Evolutionary conservation across 768 basidiomycete species (phyloP), one percentile per base, ranked within the genome.

Genomic region (Boletus sp.): DNA sequence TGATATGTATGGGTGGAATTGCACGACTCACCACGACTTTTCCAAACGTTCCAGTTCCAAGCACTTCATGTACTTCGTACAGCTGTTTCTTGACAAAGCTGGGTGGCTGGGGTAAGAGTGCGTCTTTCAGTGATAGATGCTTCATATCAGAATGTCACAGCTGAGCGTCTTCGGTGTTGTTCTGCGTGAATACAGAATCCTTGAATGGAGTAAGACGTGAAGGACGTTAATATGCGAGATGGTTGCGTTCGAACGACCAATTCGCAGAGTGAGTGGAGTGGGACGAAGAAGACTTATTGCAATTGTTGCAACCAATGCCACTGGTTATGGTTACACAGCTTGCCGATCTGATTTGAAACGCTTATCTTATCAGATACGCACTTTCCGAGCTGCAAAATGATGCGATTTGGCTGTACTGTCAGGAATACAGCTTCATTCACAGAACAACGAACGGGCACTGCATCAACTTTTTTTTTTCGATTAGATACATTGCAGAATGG

Each of bases 21-120:
- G 68, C 68, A 52, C 44, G 17, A 75, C 76, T 75, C 65, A 91
- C 89, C 71, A 93, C 80, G 47, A 98, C 96, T 69, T 92, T 92
- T 28, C 94, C 94, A 73, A 96, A 97, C 0, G 92, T 86, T 4
- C 94, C 94, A 14, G 80, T 80, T 5, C 94, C 94, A 5, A 95
- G 77, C 5, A 85, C 78, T 30, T 87, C 80, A 56, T 89, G 84
- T 1, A 89, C 74, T 57, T 87, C 86, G 64, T 93, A 92, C 24
- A 78, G 68, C 71, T 89, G 91, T 79, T 96, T 97, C 81, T 94
- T 94, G 60, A 70, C 73, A 69, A 91, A 95, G 54, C 90, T 92
- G 0, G 90, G 80, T 0, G 94, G 94, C 65, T 96, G 93, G 0
- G 87, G 85, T 4, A 94, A 78, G 20, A 96, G 71, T 10, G 81